These are phyloP conservation scores for Trichoderma asperelloides DNA, from an alignment of 495 filamentous ascomycete species.

Conservation along the genomic window DNA sequence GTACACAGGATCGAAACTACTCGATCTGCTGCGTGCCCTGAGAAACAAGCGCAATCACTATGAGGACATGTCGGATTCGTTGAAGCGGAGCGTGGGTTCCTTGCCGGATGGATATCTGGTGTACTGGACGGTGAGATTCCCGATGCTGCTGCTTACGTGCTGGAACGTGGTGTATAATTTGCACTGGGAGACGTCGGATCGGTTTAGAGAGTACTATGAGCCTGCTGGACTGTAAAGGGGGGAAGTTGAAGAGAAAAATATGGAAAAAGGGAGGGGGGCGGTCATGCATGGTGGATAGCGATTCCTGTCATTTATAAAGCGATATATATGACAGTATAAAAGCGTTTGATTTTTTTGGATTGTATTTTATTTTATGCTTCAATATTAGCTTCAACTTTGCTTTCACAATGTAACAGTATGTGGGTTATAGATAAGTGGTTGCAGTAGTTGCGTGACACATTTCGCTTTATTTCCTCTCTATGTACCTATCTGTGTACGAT, in stretches of 20 bases:
- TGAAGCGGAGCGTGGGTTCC: slow-evolving; percentile 71
- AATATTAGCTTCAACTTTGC: too few relatives aligned
- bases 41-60: slow-evolving; percentile 96
- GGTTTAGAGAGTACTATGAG: slow-evolving; percentile 68
- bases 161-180: slow-evolving; percentile 63
- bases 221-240: slow-evolving; percentile 20
- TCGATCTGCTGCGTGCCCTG: slow-evolving; percentile 82
- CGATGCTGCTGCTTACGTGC: slow-evolving; percentile 71
- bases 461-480: too few relatives aligned
- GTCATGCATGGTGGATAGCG: neutral
- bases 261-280: neutral
- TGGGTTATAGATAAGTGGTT: too few relatives aligned
- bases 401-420: too few relatives aligned
- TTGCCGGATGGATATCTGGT: slow-evolving; percentile 76
- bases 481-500: too few relatives aligned
- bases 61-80: slow-evolving; percentile 73
- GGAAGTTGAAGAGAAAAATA: neutral
- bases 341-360: neutral
- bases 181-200: slow-evolving; percentile 53
- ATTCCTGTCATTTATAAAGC: neutral
- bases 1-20: slow-evolving; percentile 71
- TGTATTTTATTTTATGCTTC: too few relatives aligned
- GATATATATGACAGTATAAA: neutral
- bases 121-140: slow-evolving; percentile 79
- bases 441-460: too few relatives aligned